Evolutionary conservation across 495 filamentous ascomycete genomes (phyloP).

Genomic region (Talaromyces stipitatus): DNA sequence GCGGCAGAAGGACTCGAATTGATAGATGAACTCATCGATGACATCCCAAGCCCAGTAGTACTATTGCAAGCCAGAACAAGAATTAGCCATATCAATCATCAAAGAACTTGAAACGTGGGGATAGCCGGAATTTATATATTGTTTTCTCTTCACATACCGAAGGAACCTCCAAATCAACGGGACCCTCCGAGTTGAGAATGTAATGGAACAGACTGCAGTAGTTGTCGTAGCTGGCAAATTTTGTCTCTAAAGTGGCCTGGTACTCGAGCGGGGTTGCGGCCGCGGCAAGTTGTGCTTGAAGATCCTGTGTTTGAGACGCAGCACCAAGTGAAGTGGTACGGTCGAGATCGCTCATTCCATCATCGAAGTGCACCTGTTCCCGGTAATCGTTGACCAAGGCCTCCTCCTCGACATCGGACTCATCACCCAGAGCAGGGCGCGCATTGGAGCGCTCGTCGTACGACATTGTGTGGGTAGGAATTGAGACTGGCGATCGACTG

Average conservation of each 20-base stretch:
- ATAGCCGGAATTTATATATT: not conserved
- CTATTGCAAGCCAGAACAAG: constrained; percentile 37
- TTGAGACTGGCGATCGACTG: not conserved
- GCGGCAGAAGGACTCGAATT: constrained; percentile 98
- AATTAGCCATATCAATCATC: not conserved
- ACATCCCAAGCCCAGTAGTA: constrained; percentile 99
- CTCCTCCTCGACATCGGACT: constrained; percentile 91
- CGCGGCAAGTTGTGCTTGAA: constrained; percentile 80
- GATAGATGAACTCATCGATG: constrained; percentile 99
- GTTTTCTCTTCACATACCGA: constrained; percentile 57
- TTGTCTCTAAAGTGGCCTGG: constrained; percentile 85
- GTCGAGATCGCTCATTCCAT: constrained; percentile 72
- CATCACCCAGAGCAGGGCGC: constrained; percentile 56
- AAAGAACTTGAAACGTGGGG: not conserved
- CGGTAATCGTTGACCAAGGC: constrained; percentile 88
- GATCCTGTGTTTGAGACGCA: constrained; percentile 56
- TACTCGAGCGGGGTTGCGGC: constrained; percentile 94
- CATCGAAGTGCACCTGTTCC: constrained; percentile 88
- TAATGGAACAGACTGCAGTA: constrained; percentile 99
- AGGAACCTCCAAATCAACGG: constrained; percentile 91
- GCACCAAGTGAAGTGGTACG: constrained; percentile 47
- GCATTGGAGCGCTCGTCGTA: constrained; percentile 45
- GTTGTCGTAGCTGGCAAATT: constrained; percentile 97
- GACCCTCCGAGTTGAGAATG: constrained; percentile 96
- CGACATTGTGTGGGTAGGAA: constrained; percentile 24